A percentile compares a stretch with the other conserved stretches of the same genome.
phyloP scores from a whole-genome alignment of 371 early-diverging fungal species.

The Funneliformis caledonium region DNA sequence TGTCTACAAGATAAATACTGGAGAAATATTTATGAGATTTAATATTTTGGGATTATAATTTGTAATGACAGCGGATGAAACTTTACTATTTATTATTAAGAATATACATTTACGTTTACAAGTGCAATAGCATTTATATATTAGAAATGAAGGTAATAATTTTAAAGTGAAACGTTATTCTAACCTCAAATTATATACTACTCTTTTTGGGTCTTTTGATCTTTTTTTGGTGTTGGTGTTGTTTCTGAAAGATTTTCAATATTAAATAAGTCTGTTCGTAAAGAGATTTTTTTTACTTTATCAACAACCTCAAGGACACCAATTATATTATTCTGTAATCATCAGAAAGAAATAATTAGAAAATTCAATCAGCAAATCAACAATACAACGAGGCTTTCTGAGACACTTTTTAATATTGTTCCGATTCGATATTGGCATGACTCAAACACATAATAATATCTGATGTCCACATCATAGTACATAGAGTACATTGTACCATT shows the following conservation, averaged over 20 bases:
- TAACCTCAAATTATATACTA: too few species aligned
- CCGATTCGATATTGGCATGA: constrained; percentile 36
- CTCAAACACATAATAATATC: constrained; percentile 35
- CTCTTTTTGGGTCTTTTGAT: too few species aligned
- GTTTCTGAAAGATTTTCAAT: constrained; percentile 23
- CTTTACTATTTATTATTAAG: too few species aligned
- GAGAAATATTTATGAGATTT: too few species aligned
- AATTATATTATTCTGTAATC: constrained; percentile 23
- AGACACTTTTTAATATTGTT: constrained; percentile 33
- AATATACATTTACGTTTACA: too few species aligned
- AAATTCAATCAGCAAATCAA: too few species aligned
- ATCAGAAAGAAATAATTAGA: constrained; percentile 1
- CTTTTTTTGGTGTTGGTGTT: constrained; percentile 2
- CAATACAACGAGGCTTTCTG: constrained; percentile 28
- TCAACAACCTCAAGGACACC: neutral
- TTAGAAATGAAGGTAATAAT: too few species aligned
- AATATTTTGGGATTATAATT: too few species aligned
- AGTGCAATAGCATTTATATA: too few species aligned
- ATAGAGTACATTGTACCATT: constrained; percentile 11
- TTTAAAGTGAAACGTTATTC: too few species aligned
- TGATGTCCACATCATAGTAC: constrained; percentile 28
- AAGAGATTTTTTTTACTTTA: neutral
- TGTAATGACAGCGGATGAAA: too few species aligned
- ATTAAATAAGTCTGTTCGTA: constrained; percentile 26
- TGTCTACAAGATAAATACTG: too few species aligned